Conservation (phyloP, 352 stramenopile species). For the Globisporangium paddicum region DNA sequence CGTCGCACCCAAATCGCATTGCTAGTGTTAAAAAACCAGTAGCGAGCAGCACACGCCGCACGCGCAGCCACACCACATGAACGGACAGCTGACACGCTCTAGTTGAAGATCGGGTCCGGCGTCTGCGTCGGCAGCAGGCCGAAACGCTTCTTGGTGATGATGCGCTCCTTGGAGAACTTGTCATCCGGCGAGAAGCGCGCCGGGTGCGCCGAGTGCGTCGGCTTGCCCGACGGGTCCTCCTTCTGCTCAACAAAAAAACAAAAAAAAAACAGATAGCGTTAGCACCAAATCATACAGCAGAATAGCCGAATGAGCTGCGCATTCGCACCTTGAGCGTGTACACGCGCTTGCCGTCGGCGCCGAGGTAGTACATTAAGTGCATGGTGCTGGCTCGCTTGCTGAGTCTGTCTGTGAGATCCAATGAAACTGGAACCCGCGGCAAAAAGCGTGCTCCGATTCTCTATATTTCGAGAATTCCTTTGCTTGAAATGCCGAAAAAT, state of each 20-base stretch:
- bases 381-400: constrained; percentile 57
- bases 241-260: constrained; percentile 62
- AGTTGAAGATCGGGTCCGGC: constrained; percentile 84
- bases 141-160: constrained; percentile 98
- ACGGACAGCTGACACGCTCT: constrained; percentile 22
- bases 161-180: constrained; percentile 98
- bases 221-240: constrained; percentile 88
- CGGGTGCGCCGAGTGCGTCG: constrained; percentile 96
- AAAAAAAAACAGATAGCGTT: neutral
- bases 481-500: constrained; percentile 7
- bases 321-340: constrained; percentile 97
- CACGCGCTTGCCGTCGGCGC: constrained; percentile 94
- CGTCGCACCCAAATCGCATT: neutral
- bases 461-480: constrained; percentile 5
- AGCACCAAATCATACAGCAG: neutral
- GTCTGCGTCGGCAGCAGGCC: constrained; percentile 95
- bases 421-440: neutral
- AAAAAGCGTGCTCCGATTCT: neutral
- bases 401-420: neutral
- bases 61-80: neutral
- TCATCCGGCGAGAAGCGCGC: constrained; percentile 99
- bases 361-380: constrained; percentile 99
- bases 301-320: constrained; percentile 2
- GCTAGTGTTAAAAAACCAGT: no score
- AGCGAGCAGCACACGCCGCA: no score